phyloP scores from a whole-genome alignment of 257 asterid genomes.

The Ocimum tenuiflorum region DNA sequence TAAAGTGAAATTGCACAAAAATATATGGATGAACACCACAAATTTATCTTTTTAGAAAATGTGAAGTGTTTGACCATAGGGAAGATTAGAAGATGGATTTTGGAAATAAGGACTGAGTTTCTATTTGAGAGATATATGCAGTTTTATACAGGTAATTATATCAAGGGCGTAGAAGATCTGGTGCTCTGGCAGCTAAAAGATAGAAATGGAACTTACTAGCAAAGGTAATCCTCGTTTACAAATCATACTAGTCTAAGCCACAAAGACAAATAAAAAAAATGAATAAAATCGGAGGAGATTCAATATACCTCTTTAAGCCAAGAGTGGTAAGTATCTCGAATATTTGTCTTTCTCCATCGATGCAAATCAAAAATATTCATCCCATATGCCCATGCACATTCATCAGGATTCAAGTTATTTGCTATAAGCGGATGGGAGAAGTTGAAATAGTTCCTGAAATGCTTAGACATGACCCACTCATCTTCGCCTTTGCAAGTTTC shows the following conservation, averaged over 20 bases:
- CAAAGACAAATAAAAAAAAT: constrained; percentile 7
- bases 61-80: background rate
- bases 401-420: constrained; percentile 76
- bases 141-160: background rate
- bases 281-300: background rate
- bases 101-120: background rate
- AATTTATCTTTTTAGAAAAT: background rate
- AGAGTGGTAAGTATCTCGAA: constrained; percentile 79
- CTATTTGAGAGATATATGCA: background rate
- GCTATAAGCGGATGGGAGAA: constrained; percentile 84
- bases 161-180: background rate
- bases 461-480: constrained; percentile 96
- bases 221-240: background rate
- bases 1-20: constrained; percentile 5
- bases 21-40: background rate
- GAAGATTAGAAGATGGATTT: background rate
- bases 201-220: background rate
- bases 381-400: constrained; percentile 99
- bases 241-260: background rate
- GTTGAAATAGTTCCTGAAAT: constrained; percentile 85
- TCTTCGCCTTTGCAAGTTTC: constrained; percentile 97
- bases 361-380: constrained; percentile 88
- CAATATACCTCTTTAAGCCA: constrained; percentile 88
- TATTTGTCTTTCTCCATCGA: constrained; percentile 71
- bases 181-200: background rate